Evolutionary conservation across 345 rosid genomes (phyloP).

Genomic region (Lenwebbia sp.): DNA sequence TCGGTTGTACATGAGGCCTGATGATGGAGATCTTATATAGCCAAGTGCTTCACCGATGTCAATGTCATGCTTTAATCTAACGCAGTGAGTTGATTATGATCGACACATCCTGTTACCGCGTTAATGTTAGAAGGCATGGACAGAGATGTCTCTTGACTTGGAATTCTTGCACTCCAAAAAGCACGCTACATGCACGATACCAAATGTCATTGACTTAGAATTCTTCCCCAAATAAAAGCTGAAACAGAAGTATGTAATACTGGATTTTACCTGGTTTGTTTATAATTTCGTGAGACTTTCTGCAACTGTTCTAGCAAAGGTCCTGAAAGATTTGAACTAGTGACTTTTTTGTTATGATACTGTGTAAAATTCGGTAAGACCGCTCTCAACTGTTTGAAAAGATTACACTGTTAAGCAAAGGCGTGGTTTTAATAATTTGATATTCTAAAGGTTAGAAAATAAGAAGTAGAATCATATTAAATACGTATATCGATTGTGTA

Average conservation of each 20-base stretch:
- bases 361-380: background rate
- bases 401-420: rapidly evolving
- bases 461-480: background rate
- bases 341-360: rapidly evolving
- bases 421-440: background rate
- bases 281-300: background rate
- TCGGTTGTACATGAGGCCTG: background rate
- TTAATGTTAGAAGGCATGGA: background rate
- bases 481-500: background rate
- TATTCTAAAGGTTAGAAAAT: background rate
- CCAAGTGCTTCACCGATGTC: background rate
- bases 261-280: background rate
- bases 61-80: background rate
- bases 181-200: background rate
- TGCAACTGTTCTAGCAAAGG: background rate
- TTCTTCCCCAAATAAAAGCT: background rate
- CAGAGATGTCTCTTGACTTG: background rate
- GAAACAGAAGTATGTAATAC: background rate
- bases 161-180: background rate
- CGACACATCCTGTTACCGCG: background rate
- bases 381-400: background rate
- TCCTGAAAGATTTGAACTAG: background rate
- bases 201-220: background rate
- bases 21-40: background rate
- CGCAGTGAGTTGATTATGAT: background rate